Evolutionary conservation across 495 filamentous ascomycete species (phyloP).

Genomic region (Penicillium pancosmium): DNA sequence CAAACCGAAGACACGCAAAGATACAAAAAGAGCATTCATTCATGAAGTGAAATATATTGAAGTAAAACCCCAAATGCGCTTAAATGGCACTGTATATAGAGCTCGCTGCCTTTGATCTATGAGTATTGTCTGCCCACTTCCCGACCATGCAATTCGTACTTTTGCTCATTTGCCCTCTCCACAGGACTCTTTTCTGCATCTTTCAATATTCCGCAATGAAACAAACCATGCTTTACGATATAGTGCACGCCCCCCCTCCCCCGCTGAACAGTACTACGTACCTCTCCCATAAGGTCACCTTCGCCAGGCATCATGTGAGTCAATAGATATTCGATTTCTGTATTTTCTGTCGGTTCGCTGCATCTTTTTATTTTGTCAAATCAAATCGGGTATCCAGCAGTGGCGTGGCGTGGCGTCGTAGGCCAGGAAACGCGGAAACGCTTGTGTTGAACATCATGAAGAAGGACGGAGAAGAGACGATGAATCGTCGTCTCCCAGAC

Average conservation of each 20-base stretch:
- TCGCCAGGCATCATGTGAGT: neutral
- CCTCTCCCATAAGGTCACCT: neutral
- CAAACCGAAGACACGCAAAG: neutral
- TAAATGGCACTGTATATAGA: neutral
- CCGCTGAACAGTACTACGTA: constrained; percentile 16
- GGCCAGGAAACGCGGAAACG: constrained; percentile 27
- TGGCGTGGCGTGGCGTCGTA: constrained; percentile 22
- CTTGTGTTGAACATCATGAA: constrained; percentile 35
- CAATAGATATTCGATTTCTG: constrained; percentile 10
- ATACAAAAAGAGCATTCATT: constrained; percentile 6
- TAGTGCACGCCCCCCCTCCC: constrained; percentile 3
- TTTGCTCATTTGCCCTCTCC: neutral
- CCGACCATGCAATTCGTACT: neutral
- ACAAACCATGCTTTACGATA: constrained; percentile 6
- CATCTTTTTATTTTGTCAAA: constrained; percentile 12
- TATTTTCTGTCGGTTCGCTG: constrained; percentile 17
- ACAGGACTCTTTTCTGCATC: neutral
- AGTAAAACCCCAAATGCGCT: neutral
- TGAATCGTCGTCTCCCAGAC: constrained; percentile 9
- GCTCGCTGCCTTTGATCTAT: neutral
- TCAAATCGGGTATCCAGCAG: constrained; percentile 48
- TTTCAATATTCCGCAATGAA: neutral
- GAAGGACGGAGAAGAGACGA: constrained; percentile 11
- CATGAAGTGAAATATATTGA: constrained; percentile 7
- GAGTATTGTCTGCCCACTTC: neutral